Percentiles rank a stretch among this genome's conserved stretches.
These are phyloP conservation scores for Fagopyrum esculentum DNA, from an alignment of 148 eudicot genomes.

Conservation along the genomic window DNA sequence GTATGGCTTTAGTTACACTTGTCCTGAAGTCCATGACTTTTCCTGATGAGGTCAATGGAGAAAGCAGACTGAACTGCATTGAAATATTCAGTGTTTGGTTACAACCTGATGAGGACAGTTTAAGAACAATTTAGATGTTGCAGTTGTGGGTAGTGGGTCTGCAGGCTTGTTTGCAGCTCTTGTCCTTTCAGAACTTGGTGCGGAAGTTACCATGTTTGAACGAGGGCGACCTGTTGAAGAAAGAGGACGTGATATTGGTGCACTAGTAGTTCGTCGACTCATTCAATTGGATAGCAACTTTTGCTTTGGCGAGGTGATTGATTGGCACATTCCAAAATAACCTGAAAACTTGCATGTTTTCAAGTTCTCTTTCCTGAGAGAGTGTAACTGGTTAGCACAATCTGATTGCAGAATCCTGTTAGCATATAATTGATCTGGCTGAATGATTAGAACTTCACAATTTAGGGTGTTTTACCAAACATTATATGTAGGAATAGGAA, in stretches of 20 bases:
- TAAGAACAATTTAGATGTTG: too few relatives aligned
- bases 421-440: neutral
- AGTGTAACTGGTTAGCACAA: neutral
- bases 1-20: too few relatives aligned
- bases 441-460: neutral
- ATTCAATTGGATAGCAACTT: slow-evolving; percentile 94
- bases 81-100: too few relatives aligned
- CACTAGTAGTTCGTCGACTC: slow-evolving; percentile 80
- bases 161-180: slow-evolving; percentile 93
- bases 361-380: neutral
- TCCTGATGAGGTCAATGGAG: too few relatives aligned
- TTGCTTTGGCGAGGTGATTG: slow-evolving; percentile 95
- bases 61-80: too few relatives aligned
- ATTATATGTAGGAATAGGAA: neutral
- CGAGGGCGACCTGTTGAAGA: slow-evolving; percentile 94
- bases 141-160: slow-evolving; percentile 95
- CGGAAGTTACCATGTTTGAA: slow-evolving; percentile 86
- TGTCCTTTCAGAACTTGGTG: slow-evolving; percentile 96
- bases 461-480: neutral
- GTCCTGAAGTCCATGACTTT: too few relatives aligned
- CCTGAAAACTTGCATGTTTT: neutral
- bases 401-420: neutral
- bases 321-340: slow-evolving; percentile 18
- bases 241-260: slow-evolving; percentile 98
- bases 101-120: too few relatives aligned